phyloP scores from a whole-genome alignment of 192 early-diverging fungal genomes.

The Rhizoclosmatium sp. region DNA sequence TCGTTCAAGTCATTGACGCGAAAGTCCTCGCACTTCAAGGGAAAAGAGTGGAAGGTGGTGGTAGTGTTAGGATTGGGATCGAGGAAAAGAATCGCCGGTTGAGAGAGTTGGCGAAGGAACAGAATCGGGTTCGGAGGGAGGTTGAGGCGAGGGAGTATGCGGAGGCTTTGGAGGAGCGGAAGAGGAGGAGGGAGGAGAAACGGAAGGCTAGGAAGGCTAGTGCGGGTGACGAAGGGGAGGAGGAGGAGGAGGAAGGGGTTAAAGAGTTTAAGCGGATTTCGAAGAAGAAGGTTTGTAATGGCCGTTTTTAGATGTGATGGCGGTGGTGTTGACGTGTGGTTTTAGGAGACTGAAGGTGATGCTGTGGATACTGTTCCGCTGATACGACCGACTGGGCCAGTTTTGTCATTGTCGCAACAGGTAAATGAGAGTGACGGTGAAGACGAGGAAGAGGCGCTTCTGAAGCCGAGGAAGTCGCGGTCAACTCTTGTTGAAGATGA shows the following conservation, averaged over 20 bases:
- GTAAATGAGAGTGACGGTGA: background rate
- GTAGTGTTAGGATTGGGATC: background rate
- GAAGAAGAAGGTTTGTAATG: background rate
- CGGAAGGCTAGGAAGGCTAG: background rate
- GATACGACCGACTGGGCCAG: no score
- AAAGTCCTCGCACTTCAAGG: background rate
- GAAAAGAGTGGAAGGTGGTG: background rate
- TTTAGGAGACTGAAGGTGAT: no score
- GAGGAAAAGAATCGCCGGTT: conserved; percentile 29
- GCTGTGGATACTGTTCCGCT: background rate
- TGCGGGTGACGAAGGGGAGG: background rate
- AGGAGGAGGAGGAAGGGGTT: background rate
- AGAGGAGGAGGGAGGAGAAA: conserved; percentile 16
- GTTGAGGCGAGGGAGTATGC: conserved; percentile 25
- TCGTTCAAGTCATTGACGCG: conserved; percentile 12
- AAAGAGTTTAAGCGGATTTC: background rate
- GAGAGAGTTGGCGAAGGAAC: background rate
- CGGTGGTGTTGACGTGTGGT: no score
- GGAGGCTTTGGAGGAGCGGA: conserved; percentile 20
- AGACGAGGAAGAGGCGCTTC: background rate
- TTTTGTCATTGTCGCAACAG: no score
- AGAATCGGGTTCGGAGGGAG: conserved; percentile 19
- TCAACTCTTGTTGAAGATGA: conserved; percentile 4
- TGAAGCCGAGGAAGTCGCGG: background rate
- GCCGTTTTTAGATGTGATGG: no score